Conservation (phyloP, 2,329 filamentous ascomycete species). For the Penicillium aurantiogriseum region DNA sequence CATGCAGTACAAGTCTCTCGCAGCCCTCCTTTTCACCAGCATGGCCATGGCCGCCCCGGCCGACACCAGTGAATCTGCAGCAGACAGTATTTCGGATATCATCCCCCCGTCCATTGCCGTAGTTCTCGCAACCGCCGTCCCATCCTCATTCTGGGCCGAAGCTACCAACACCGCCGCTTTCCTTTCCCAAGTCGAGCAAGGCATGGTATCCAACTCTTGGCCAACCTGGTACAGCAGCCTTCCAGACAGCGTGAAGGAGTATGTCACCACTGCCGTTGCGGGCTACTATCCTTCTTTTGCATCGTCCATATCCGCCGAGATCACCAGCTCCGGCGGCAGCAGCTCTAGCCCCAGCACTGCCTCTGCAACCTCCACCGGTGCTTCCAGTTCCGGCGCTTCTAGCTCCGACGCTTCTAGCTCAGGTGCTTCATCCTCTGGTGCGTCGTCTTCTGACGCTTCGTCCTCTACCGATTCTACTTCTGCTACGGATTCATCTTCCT, state of each 20-base stretch:
- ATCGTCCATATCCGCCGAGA: not conserved
- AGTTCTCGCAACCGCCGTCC: constrained; percentile 13
- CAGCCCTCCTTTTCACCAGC: constrained; percentile 10
- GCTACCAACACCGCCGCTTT: constrained; percentile 11
- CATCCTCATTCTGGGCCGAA: constrained; percentile 9
- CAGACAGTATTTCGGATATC: not conserved
- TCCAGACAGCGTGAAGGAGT: constrained; percentile 15
- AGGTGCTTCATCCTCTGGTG: not conserved
- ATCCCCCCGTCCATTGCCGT: constrained; percentile 8
- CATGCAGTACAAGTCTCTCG: constrained; percentile 17
- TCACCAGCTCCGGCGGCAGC: not conserved
- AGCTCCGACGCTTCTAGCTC: too few species aligned
- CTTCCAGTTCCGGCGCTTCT: not conserved
- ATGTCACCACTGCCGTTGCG: constrained; percentile 12
- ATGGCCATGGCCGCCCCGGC: constrained; percentile 8
- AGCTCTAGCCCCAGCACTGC: not conserved
- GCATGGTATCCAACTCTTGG: constrained; percentile 11
- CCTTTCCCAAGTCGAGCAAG: constrained; percentile 8
- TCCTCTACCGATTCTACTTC: not conserved
- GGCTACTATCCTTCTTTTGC: constrained; percentile 7
- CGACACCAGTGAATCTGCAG: not conserved
- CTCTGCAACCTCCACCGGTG: not conserved
- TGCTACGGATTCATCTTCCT: not conserved
- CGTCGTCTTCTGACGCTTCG: not conserved
- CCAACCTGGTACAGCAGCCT: constrained; percentile 20